Base-by-base conservation (phyloP, 2,329 filamentous ascomycete species). In the Metarhizium humberi region DNA sequence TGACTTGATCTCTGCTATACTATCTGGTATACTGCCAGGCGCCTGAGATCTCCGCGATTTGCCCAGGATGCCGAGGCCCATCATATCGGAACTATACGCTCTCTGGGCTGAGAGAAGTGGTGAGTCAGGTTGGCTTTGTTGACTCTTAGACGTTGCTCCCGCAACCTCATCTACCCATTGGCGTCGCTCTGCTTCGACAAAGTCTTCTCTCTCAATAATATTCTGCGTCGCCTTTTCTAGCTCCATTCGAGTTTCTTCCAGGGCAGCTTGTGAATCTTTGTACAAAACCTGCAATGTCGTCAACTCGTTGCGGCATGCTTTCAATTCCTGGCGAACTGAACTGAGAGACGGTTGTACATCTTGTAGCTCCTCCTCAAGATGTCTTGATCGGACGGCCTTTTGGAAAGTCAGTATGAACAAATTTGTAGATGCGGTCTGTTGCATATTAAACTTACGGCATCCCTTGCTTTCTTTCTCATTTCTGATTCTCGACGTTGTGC, bases 381-480 rank as follows among this genome's bases (percentile, higher is more conserved):
- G 81, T 62, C 89, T 80, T 49, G 75, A 75, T n/a, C 79, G 78
- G 20, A 73, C 73, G 38, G 88, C 88, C 80, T 90, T 4, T 38
- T 25, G 14, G 4, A 51, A 29, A 29, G 29, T 52, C 32, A 54
- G 50, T 45, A 18, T 36, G 18, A n/a, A 8, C 18, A 45, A 4
- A 13, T 30, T 30, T 16, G 45, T 48, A 14, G 14, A 6, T 18
- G 13, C 45, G 42, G 14, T 18, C 3, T 25, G 20, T 29, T 30
- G 52, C 16, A n/a, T 46, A 16, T 32, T 42, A 42, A 4, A 74
- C 84, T 72, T 78, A 91, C 88, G 64, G 87, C 78, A 71, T 99
- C 94, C 58, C 94, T 82, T 54, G 91, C 88, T 72, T 95, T 97
- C 68, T 87, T 90, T 61, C 94, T 81, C 71, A 95, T 82, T 43